A percentile compares a stretch with the other conserved stretches of the same genome.
Evolutionary conservation across 2,329 filamentous ascomycete species (phyloP).

Genomic region (Tolypocladium inflatum): DNA sequence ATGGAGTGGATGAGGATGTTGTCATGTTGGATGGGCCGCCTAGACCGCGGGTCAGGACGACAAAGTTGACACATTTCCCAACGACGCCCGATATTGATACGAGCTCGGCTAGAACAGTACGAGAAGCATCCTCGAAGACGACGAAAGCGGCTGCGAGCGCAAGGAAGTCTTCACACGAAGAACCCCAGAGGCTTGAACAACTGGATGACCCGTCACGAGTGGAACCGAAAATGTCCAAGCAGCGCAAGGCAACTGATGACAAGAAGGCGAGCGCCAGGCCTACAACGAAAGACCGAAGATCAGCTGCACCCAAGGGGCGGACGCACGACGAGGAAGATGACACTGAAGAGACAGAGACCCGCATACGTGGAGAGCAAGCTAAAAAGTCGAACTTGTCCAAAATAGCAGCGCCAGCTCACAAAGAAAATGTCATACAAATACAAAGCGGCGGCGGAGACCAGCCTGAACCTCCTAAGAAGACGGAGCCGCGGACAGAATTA

Average conservation of each 20-base stretch:
- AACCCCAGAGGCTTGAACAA: not conserved
- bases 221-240: not conserved
- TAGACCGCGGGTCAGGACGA: not conserved
- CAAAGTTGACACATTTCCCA: not conserved
- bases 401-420: not conserved
- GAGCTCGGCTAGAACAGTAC: too few species aligned
- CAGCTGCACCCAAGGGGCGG: not conserved
- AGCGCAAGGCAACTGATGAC: not conserved
- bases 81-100: not conserved
- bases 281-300: not conserved
- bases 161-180: not conserved
- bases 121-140: not conserved
- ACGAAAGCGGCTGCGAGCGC: not conserved
- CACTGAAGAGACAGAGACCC: not conserved
- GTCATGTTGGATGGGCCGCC: constrained; percentile 4
- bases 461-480: not conserved
- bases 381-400: not conserved
- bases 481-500: constrained; percentile 31
- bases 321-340: not conserved
- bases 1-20: constrained; percentile 3
- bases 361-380: not conserved
- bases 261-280: not conserved
- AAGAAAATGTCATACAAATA: not conserved
- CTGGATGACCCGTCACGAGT: not conserved
- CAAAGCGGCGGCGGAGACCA: not conserved